Evolutionary conservation across 2,329 filamentous ascomycete species (phyloP).

Genomic region (Tolypocladium paradoxum): DNA sequence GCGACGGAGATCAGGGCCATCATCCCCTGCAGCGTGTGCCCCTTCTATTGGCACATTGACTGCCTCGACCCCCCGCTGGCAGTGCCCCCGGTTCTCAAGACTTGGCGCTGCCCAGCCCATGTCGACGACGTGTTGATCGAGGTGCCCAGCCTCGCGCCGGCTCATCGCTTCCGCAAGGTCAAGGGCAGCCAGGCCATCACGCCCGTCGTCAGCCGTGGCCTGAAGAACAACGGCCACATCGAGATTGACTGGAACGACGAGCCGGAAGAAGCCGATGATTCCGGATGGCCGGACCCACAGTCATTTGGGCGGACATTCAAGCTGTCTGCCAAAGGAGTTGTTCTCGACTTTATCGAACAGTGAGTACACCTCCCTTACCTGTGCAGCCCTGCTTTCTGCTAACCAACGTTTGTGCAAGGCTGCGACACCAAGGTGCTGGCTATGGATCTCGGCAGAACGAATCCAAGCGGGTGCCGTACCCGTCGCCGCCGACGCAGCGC

Average conservation of each 20-base stretch:
- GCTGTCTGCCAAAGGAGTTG: slow-evolving; percentile 52
- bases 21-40: slow-evolving; percentile 77
- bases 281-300: slow-evolving; percentile 45
- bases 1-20: slow-evolving; percentile 55
- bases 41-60: slow-evolving; percentile 80
- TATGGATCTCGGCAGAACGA: slow-evolving; percentile 21
- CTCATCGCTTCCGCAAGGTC: slow-evolving; percentile 51
- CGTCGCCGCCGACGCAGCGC: slow-evolving; percentile 10
- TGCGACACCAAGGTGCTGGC: slow-evolving; percentile 27
- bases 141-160: slow-evolving; percentile 47
- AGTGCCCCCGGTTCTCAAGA: slow-evolving; percentile 62
- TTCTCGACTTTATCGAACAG: slow-evolving; percentile 62
- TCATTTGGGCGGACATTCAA: slow-evolving; percentile 56
- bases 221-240: slow-evolving; percentile 60
- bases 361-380: slow-evolving; percentile 22
- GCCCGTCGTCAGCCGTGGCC: slow-evolving; percentile 49
- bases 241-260: slow-evolving; percentile 54
- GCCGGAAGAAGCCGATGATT: slow-evolving; percentile 43
- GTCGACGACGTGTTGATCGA: slow-evolving; percentile 61
- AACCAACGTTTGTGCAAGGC: slow-evolving; percentile 11
- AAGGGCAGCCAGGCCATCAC: slow-evolving; percentile 42
- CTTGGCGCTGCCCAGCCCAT: slow-evolving; percentile 86
- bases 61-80: slow-evolving; percentile 79
- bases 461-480: slow-evolving; percentile 17
- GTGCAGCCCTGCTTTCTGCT: background rate